Evolutionary conservation across 2,329 filamentous ascomycete species (phyloP).

Genomic region (Exophiala calicioides): DNA sequence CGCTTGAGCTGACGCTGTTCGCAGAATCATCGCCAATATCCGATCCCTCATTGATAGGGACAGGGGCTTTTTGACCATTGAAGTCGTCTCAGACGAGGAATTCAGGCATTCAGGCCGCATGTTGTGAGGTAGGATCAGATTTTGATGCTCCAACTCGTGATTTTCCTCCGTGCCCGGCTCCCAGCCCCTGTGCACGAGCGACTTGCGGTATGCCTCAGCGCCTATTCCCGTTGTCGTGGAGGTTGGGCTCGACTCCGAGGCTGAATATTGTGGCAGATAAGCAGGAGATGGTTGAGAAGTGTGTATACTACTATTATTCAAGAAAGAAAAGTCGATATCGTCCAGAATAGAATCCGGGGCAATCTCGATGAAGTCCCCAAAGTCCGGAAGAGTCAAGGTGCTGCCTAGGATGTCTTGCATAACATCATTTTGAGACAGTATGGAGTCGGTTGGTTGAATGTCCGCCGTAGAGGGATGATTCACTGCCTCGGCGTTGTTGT

Average conservation of each 20-base stretch:
- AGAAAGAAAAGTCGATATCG: slow-evolving; percentile 9
- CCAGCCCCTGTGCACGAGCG: slow-evolving; percentile 25
- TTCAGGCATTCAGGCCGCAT: slow-evolving; percentile 33
- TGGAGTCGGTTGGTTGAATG: background rate
- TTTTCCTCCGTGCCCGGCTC: slow-evolving; percentile 33
- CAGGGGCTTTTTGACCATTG: slow-evolving; percentile 32
- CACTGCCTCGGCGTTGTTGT: background rate
- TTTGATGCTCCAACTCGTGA: slow-evolving; percentile 33
- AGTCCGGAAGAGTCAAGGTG: slow-evolving; percentile 6
- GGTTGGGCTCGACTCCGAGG: background rate
- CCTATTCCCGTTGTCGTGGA: background rate
- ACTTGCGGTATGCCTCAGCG: slow-evolving; percentile 5
- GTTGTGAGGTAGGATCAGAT: slow-evolving; percentile 33
- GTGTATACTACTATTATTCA: no score
- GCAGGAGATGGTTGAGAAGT: slow-evolving; percentile 2
- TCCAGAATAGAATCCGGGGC: slow-evolving; percentile 1
- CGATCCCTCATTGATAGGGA: slow-evolving; percentile 51
- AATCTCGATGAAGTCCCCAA: slow-evolving; percentile 8
- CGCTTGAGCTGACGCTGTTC: slow-evolving; percentile 52
- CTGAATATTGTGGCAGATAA: background rate
- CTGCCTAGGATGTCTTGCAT: slow-evolving; percentile 3
- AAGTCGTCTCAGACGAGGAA: slow-evolving; percentile 20
- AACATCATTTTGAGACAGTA: background rate
- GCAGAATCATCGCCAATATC: slow-evolving; percentile 61
- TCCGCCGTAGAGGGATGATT: background rate